Evolutionary conservation across 805 yeast species (phyloP).

Genomic region (Saccharomycopsis vini): DNA sequence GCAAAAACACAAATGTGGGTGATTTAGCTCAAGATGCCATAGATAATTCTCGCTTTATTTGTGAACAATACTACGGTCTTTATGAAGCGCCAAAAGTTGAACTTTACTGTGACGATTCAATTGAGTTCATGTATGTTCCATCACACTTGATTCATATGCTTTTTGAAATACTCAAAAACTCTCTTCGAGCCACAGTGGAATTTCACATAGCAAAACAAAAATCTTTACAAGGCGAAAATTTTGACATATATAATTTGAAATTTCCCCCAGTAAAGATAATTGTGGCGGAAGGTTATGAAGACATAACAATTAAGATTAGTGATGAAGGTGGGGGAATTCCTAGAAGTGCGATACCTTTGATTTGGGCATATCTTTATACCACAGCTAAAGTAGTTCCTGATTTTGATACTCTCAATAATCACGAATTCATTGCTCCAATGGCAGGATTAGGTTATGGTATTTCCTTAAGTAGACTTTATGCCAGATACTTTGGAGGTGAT

Average conservation of each 20-base stretch:
- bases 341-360: slow-evolving; percentile 69
- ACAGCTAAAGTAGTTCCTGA: slow-evolving; percentile 70
- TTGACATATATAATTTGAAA: slow-evolving; percentile 47
- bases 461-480: slow-evolving; percentile 77
- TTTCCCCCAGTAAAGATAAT: slow-evolving; percentile 83
- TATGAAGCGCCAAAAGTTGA: slow-evolving; percentile 81
- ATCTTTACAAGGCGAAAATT: slow-evolving; percentile 22
- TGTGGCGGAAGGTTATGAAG: slow-evolving; percentile 83
- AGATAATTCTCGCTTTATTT: slow-evolving; percentile 82
- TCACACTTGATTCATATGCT: slow-evolving; percentile 89
- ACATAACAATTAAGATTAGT: slow-evolving; percentile 79
- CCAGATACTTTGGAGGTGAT: slow-evolving; percentile 88
- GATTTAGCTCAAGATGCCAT: slow-evolving; percentile 83
- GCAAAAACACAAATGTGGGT: slow-evolving; percentile 73
- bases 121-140: slow-evolving; percentile 84
- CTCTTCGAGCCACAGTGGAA: slow-evolving; percentile 83
- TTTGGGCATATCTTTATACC: slow-evolving; percentile 88
- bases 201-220: slow-evolving; percentile 53
- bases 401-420: slow-evolving; percentile 32
- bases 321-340: slow-evolving; percentile 96
- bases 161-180: slow-evolving; percentile 80
- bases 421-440: slow-evolving; percentile 79
- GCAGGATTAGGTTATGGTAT: slow-evolving; percentile 92
- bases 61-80: slow-evolving; percentile 84
- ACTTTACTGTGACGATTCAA: slow-evolving; percentile 64